Evolutionary conservation across 1,284 basidiomycete genomes (phyloP).

Genomic region (Cutaneotrichosporon curvatum): DNA sequence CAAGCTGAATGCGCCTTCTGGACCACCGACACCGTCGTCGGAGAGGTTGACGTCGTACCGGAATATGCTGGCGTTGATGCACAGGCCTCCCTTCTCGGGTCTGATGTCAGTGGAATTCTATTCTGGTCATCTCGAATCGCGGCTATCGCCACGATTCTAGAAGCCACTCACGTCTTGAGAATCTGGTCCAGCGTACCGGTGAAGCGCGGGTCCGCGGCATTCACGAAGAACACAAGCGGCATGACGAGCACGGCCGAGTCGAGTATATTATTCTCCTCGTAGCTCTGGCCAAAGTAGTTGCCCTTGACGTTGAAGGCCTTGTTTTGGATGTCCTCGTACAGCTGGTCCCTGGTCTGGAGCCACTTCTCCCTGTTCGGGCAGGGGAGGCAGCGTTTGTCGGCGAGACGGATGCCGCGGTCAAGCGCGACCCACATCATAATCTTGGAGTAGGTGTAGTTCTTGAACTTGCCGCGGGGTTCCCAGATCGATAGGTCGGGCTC

Average conservation of each 20-base stretch:
- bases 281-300: constrained; percentile 45
- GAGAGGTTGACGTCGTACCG: constrained; percentile 67
- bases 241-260: constrained; percentile 47
- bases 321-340: constrained; percentile 68
- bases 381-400: constrained; percentile 67
- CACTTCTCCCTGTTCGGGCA: constrained; percentile 55
- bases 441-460: constrained; percentile 85
- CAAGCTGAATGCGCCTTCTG: constrained; percentile 62
- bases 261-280: constrained; percentile 47
- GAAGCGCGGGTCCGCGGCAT: constrained; percentile 76
- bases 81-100: constrained; percentile 78
- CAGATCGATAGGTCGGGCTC: constrained; percentile 56
- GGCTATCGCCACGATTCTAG: background rate
- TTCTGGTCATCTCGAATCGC: background rate
- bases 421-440: constrained; percentile 93
- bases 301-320: constrained; percentile 52
- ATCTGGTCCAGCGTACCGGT: constrained; percentile 71
- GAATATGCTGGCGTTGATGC: constrained; percentile 57
- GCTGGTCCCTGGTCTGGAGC: constrained; percentile 63
- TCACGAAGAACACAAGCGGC: constrained; percentile 64
- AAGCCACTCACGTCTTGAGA: constrained; percentile 53
- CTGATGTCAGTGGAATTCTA: constrained; percentile 12
- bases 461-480: constrained; percentile 73
- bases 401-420: constrained; percentile 78
- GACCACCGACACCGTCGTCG: constrained; percentile 85